A percentile compares a stretch with the other conserved stretches of the same genome.
Conservation (phyloP, 2,329 filamentous ascomycete genomes). For the Colletotrichum cordylinicola region DNA sequence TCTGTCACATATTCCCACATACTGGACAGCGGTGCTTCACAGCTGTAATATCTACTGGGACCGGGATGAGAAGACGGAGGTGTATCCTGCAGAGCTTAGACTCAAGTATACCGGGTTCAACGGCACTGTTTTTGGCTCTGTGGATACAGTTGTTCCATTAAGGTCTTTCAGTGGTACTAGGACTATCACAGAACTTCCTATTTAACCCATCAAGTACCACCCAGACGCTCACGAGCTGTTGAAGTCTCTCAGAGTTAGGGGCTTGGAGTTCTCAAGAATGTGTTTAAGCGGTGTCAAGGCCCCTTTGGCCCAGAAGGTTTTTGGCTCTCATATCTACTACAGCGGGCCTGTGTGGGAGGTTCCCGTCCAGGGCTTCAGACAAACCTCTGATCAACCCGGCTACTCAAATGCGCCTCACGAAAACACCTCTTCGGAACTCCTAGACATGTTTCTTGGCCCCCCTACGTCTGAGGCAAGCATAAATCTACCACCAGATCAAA, state of each 20-base stretch:
- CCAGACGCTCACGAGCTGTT: not conserved
- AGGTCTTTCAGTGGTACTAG: not conserved
- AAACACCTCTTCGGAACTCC: not conserved
- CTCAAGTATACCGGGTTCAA: not conserved
- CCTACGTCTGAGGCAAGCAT: not conserved
- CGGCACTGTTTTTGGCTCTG: not conserved
- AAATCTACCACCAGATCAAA: not conserved
- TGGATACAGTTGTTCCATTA: too few relatives aligned
- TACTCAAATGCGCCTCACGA: too few relatives aligned
- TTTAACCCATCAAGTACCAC: not conserved
- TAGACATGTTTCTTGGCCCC: not conserved
- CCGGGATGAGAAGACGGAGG: too few relatives aligned
- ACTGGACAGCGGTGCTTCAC: not conserved
- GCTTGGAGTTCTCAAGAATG: not conserved
- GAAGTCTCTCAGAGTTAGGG: not conserved
- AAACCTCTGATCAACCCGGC: too few relatives aligned
- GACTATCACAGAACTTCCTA: not conserved
- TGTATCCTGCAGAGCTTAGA: too few relatives aligned
- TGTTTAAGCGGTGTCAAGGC: not conserved
- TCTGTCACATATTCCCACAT: not conserved
- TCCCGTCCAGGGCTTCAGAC: too few relatives aligned
- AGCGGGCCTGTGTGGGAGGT: not conserved
- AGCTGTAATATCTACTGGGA: too few relatives aligned
- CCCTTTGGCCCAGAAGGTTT: accelerated
- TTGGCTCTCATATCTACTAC: not conserved